phyloP scores from a whole-genome alignment of 805 yeast species.

The Pichia thaimueangensis region DNA sequence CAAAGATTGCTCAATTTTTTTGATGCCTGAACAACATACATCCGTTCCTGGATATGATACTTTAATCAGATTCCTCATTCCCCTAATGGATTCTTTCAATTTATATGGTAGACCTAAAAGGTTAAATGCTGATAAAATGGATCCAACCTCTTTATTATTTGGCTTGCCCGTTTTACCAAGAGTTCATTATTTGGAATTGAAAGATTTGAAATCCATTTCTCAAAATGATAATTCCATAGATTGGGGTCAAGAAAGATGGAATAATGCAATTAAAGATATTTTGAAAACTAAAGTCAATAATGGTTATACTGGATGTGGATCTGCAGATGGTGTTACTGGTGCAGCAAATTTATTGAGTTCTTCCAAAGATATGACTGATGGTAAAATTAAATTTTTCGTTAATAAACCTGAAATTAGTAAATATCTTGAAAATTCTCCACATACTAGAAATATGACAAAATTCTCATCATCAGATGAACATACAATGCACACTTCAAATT shows the following conservation, averaged over 20 bases:
- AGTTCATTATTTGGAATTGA: slow-evolving; percentile 62
- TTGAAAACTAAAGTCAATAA: slow-evolving; percentile 44
- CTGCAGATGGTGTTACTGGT: slow-evolving; percentile 53
- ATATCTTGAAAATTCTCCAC: slow-evolving; percentile 12
- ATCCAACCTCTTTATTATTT: slow-evolving; percentile 60
- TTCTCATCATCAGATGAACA: slow-evolving; percentile 4
- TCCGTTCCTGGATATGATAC: slow-evolving; percentile 81
- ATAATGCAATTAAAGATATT: slow-evolving; percentile 45
- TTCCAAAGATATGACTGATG: slow-evolving; percentile 23
- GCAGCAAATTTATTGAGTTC: slow-evolving; percentile 34
- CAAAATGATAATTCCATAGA: slow-evolving; percentile 25
- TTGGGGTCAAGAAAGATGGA: slow-evolving; percentile 64
- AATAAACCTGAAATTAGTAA: slow-evolving; percentile 10
- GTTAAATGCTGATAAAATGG: slow-evolving; percentile 66
- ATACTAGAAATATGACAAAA: not conserved
- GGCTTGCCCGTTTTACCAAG: slow-evolving; percentile 80
- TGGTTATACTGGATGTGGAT: slow-evolving; percentile 80
- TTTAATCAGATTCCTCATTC: slow-evolving; percentile 72
- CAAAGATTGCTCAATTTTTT: slow-evolving; percentile 56
- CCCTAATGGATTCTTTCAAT: slow-evolving; percentile 67
- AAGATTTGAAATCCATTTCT: slow-evolving; percentile 46
- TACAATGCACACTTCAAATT: slow-evolving; percentile 1
- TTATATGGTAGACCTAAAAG: slow-evolving; percentile 78
- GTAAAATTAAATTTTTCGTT: slow-evolving; percentile 19
- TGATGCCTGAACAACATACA: slow-evolving; percentile 81